Base-by-base conservation (phyloP, 352 stramenopile genomes). In the Saprolegnia parasitica region DNA sequence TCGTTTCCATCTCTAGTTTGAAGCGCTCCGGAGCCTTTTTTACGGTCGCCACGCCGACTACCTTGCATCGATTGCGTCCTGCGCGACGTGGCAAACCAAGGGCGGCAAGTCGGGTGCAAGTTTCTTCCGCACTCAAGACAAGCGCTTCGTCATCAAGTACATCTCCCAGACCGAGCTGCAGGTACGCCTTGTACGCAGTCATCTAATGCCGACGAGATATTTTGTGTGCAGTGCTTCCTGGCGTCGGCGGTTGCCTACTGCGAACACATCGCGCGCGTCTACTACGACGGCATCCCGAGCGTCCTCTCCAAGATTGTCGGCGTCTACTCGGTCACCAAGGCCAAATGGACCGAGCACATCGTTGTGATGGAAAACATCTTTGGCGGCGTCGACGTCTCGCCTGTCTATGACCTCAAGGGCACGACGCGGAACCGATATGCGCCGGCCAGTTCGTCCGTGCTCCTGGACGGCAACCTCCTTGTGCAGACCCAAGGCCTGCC, bases 391-490 rank as follows among this genome's bases (percentile, higher is more conserved):
- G 89, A 95, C 39, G 94, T 99, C 26, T 81, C 79, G n/a, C 89
- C 86, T 54, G 96, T 91, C 3, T 99, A 98, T 74, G 97, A 99
- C 77, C 75, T 99, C n/a, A 99, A 99, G 79, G 97, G 95, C n/a
- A 98, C 89, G 39, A 89, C 96, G 60, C 81, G 95, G 15, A 97
- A 97, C 37, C 86, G 96, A n/a, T 98, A 98, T 73, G 74, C 74
- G 20, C 29, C 26, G 29, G 77, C 65, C 20, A 55, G 73, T 9
- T 45, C 73, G 20, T 73, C 71, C 56, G 86, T 93, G 9, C 78
- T 95, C 23, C 75, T 96, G 45, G 89, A 96, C 67, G 86, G 86
- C 23, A 95, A 96, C 73, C 88, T 96, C 21, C 71, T 92, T 29
- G 78, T 96, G 68, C 83, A 92, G 65, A 86, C 81, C 21, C 76